phyloP scores from a whole-genome alignment of 2,329 filamentous ascomycete species.

The Aspergillus melleus region DNA sequence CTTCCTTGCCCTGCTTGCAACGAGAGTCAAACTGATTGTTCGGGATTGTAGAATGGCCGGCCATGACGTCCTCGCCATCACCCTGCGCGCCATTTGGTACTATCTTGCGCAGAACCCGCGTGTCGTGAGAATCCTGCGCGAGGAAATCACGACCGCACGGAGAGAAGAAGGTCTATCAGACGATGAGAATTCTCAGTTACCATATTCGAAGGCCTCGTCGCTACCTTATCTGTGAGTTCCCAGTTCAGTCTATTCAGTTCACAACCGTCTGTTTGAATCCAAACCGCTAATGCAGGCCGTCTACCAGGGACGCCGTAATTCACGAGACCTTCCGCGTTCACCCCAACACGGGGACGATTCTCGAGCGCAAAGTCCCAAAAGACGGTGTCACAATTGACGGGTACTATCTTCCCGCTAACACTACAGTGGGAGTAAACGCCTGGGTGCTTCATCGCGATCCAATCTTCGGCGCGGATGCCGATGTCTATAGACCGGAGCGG shows the following conservation, averaged over 20 bases:
- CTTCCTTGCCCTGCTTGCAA: too few species aligned
- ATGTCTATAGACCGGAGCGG: constrained; percentile 4
- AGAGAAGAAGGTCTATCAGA: background rate
- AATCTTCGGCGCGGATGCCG: constrained; percentile 2
- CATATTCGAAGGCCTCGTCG: background rate
- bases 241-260: too few species aligned
- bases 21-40: background rate
- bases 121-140: background rate
- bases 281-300: background rate
- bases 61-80: background rate
- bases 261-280: too few species aligned
- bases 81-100: background rate
- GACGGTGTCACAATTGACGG: background rate
- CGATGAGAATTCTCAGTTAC: too few species aligned
- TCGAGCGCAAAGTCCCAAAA: background rate
- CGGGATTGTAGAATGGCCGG: background rate
- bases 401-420: background rate
- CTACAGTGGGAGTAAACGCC: constrained; percentile 5
- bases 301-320: background rate
- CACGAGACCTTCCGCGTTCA: constrained; percentile 1
- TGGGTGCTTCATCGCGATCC: constrained; percentile 3
- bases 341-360: background rate
- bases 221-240: background rate
- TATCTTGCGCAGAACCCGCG: background rate
- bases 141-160: background rate